Base-by-base conservation (phyloP, 73 alveolate genomes). In the Paramecium sonneborni region DNA sequence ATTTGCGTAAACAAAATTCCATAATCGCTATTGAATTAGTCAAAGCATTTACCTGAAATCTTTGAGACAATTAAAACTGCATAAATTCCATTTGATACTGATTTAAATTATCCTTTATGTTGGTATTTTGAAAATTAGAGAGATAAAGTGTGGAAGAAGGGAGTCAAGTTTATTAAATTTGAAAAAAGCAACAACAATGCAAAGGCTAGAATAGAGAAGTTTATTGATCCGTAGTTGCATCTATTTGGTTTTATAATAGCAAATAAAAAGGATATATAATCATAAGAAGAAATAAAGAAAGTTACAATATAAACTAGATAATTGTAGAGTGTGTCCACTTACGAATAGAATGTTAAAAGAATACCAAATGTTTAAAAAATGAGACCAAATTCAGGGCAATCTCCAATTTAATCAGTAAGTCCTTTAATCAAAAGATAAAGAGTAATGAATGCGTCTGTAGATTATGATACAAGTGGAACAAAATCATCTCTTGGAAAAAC, bases 1-100 rank as follows among this genome's bases (percentile, higher is more conserved):
- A 82, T 88, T 39, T 88, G 94, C 41, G 91, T 88, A 20, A 88
- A 88, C 21, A 88, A 70, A 72, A 88, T 88, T 1, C 94, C 94
- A 35, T 76, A 68, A 70, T 39, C 89, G 18, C 46, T 88, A 18
- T 39, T 43, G 70, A 38, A 34, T 39, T 46, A 88, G n/a, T 24
- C 41, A 15, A 88, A 57, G 35, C 37, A 69, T 38, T 44, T 88
- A 28, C 94, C 94, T 14, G 89, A 88, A 35, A 88, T 88, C 24
- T 82, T 88, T 28, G 94, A 88, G 38, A 62, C 87, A 1, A 72
- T 88, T 6, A 88, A 88, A 30, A 88, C 9, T 70, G 87, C 69
- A 12, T 72, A 88, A 8, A 88, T 88, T 26, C 94, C 94, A 28
- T 76, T 41, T 41, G 87, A 88, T 88, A 26, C n/a, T 6, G 87